phyloP scores from a whole-genome alignment of 2,329 filamentous ascomycete species.

The Mycogone perniciosa region DNA sequence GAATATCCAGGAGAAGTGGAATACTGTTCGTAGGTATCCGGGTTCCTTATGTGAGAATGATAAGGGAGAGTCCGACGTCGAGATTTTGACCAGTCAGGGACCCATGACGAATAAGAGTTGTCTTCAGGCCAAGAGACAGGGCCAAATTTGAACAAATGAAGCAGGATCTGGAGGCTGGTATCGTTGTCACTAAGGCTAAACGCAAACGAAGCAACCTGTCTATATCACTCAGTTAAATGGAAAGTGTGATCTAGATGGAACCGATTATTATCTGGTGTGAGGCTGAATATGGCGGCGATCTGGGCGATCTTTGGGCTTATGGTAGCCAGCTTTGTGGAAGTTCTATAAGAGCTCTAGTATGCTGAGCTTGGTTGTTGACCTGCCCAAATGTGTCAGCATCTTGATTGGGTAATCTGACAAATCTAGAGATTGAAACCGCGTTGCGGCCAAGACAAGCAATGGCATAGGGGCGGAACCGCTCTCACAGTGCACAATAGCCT shows the following conservation, averaged over 20 bases:
- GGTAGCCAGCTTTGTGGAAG: conserved; percentile 5
- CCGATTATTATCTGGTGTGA: neutral
- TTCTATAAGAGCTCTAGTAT: conserved; percentile 7
- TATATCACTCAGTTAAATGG: neutral
- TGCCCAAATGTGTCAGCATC: neutral
- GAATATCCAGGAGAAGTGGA: conserved; percentile 1
- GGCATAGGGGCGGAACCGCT: conserved; percentile 2
- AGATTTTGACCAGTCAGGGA: conserved; percentile 7
- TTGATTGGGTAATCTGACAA: neutral
- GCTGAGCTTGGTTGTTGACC: neutral
- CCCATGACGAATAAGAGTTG: conserved; percentile 8
- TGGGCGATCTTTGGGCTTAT: conserved; percentile 1
- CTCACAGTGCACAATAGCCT: conserved; percentile 6
- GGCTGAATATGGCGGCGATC: conserved; percentile 2
- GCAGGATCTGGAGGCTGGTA: conserved; percentile 2
- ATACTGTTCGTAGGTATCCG: conserved; percentile 6
- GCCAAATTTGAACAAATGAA: conserved; percentile 8
- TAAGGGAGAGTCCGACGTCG: conserved; percentile 5
- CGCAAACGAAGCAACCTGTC: neutral
- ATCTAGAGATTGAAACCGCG: neutral
- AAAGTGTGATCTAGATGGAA: neutral
- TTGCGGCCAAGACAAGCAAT: conserved; percentile 1
- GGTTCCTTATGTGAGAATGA: neutral
- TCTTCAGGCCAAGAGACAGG: neutral
- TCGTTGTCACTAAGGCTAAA: neutral